phyloP scores from a whole-genome alignment of 208 protist species.

The Trypanosoma platydactyli region DNA sequence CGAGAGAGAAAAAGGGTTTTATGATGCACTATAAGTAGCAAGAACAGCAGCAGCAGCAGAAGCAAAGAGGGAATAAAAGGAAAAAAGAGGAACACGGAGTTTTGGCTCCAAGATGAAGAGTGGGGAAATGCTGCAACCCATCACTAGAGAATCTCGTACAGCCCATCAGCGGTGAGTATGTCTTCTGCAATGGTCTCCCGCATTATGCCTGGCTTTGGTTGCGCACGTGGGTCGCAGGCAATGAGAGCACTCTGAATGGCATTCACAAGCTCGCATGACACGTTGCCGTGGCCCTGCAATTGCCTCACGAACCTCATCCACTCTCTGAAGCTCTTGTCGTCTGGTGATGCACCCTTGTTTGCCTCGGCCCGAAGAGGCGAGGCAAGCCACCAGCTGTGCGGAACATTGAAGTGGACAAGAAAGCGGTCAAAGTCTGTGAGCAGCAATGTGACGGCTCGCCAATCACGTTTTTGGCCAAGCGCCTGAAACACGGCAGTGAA shows the following conservation, averaged over 20 bases:
- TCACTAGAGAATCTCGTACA: conserved; percentile 2
- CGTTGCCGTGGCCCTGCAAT: background rate
- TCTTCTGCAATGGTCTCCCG: background rate
- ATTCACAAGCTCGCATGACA: conserved; percentile 7
- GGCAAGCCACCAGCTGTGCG: conserved; percentile 27
- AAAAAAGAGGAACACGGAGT: conserved; percentile 4
- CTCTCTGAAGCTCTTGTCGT: background rate
- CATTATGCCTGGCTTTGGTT: background rate
- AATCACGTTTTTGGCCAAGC: conserved; percentile 26
- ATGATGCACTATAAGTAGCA: background rate
- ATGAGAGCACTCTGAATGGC: conserved; percentile 18
- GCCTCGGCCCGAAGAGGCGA: conserved; percentile 2
- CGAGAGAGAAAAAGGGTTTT: too few species aligned
- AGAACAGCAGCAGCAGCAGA: background rate
- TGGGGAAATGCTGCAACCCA: background rate
- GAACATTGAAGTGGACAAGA: conserved; percentile 45
- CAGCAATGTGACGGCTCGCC: conserved; percentile 21
- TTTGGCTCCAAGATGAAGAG: background rate
- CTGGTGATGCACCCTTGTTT: background rate
- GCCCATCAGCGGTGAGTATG: conserved; percentile 6
- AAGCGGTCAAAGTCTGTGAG: conserved; percentile 43
- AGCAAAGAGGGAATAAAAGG: background rate
- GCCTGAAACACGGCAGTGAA: conserved; percentile 31
- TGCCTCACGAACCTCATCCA: conserved; percentile 12
- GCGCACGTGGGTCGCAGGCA: conserved; percentile 1